These are phyloP conservation scores for Oryza coarctata DNA, from an alignment of 176 grass and related monocot species.

Conservation along the genomic window DNA sequence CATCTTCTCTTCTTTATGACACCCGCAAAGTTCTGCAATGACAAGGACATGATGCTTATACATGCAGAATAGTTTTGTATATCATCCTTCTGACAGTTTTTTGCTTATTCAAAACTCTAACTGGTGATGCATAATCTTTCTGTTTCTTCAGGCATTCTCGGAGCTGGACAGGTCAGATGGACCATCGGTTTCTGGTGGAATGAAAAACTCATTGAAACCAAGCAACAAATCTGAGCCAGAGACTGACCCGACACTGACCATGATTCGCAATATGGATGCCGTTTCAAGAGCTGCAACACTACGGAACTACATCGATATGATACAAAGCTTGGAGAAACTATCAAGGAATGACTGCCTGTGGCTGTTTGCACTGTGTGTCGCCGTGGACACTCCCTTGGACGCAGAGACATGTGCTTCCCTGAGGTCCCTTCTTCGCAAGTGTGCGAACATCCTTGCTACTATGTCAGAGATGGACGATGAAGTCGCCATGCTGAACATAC, in stretches of 20 bases:
- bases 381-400: constrained; percentile 56
- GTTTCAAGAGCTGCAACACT: constrained; percentile 63
- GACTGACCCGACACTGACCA: constrained; percentile 46
- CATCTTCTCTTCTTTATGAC: not conserved
- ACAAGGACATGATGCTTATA: not conserved
- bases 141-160: constrained; percentile 46
- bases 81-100: not conserved
- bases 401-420: constrained; percentile 66
- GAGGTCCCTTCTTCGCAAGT: constrained; percentile 70
- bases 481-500: constrained; percentile 71
- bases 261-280: constrained; percentile 58
- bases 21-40: not conserved
- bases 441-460: constrained; percentile 42
- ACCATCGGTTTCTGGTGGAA: not conserved
- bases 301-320: constrained; percentile 58
- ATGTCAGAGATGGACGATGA: constrained; percentile 66
- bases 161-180: constrained; percentile 40
- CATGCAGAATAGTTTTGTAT: not conserved
- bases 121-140: not conserved
- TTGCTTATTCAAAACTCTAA: not conserved
- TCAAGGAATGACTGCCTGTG: constrained; percentile 81
- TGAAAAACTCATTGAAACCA: constrained; percentile 22
- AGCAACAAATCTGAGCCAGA: constrained; percentile 31
- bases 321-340: constrained; percentile 52
- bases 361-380: constrained; percentile 68